Conservation (phyloP, 805 yeast species). For the Suhomyces tanzawaensis region DNA sequence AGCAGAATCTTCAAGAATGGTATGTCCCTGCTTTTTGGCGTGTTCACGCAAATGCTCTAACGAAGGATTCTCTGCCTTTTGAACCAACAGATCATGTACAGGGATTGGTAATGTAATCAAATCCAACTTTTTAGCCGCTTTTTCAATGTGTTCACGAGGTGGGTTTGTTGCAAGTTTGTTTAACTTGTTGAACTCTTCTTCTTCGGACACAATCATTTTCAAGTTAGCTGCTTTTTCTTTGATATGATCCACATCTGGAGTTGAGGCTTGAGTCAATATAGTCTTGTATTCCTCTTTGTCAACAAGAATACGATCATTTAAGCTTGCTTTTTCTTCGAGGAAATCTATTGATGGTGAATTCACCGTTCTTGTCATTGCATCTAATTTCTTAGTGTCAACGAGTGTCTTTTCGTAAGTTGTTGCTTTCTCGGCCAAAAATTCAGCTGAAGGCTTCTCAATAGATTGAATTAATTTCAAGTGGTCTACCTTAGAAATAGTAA, state of each 20-base stretch:
- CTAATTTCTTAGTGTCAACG: constrained; percentile 10
- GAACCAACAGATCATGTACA: constrained; percentile 5
- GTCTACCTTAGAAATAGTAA: constrained; percentile 5
- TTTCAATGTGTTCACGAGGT: constrained; percentile 19
- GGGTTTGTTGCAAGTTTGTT: constrained; percentile 17
- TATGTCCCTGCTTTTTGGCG: constrained; percentile 12
- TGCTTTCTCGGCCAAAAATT: constrained; percentile 16
- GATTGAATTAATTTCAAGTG: constrained; percentile 7
- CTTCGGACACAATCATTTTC: constrained; percentile 7
- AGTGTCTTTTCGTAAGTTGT: constrained; percentile 7
- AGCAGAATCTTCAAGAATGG: constrained; percentile 1
- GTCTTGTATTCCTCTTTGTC: constrained; percentile 8
- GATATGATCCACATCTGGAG: constrained; percentile 20
- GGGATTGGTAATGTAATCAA: constrained; percentile 4
- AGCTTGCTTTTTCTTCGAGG: constrained; percentile 29
- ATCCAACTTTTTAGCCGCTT: constrained; percentile 11
- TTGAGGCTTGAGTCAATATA: constrained; percentile 9
- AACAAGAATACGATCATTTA: constrained; percentile 15
- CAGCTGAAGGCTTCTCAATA: constrained; percentile 19
- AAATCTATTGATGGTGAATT: constrained; percentile 24
- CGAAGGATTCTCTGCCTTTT: constrained; percentile 15
- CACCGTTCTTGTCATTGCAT: constrained; percentile 12
- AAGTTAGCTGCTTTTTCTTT: constrained; percentile 12
- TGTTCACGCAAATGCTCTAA: constrained; percentile 14
- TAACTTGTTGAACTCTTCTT: constrained; percentile 14